A percentile compares a stretch with the other conserved stretches of the same genome.
phyloP scores from a whole-genome alignment of 208 protist species.

The Acanthamoeba castellanii region DNA sequence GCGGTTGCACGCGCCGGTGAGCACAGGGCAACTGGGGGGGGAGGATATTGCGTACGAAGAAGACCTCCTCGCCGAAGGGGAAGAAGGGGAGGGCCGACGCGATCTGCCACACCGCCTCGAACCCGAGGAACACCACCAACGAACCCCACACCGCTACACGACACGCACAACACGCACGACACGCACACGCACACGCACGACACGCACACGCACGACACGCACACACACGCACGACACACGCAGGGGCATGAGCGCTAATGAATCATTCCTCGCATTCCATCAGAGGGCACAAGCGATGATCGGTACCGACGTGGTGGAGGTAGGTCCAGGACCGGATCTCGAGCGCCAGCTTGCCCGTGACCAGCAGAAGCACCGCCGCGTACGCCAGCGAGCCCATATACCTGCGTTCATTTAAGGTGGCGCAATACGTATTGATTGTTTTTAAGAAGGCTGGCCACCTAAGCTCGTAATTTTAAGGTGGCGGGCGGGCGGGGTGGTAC shows the following conservation, averaged over 20 bases:
- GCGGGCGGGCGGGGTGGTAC: not conserved
- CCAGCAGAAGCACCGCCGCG: conserved; percentile 2
- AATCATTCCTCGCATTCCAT: no score
- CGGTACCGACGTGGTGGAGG: not conserved
- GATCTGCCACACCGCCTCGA: conserved; percentile 9
- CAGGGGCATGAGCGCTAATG: not conserved
- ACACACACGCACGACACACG: no score
- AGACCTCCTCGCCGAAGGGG: conserved; percentile 17
- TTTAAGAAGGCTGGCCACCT: no score
- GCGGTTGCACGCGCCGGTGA: not conserved
- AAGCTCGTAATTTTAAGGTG: no score
- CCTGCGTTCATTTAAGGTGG: not conserved
- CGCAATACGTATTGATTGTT: no score
- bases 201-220: no score
- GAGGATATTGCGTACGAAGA: not conserved
- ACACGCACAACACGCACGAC: no score
- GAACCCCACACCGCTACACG: not conserved
- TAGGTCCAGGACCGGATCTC: not conserved
- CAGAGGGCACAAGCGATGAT: not conserved
- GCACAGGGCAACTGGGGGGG: not conserved
- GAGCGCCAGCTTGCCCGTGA: not conserved
- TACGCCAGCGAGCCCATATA: not conserved
- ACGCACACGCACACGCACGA: not conserved
- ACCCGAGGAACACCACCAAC: not conserved
- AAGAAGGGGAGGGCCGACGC: not conserved